Evolutionary conservation across 108 stramenopile genomes (phyloP), one percentile per base, ranked within the genome.

Genomic region (Fragilariopsis cylindrus): DNA sequence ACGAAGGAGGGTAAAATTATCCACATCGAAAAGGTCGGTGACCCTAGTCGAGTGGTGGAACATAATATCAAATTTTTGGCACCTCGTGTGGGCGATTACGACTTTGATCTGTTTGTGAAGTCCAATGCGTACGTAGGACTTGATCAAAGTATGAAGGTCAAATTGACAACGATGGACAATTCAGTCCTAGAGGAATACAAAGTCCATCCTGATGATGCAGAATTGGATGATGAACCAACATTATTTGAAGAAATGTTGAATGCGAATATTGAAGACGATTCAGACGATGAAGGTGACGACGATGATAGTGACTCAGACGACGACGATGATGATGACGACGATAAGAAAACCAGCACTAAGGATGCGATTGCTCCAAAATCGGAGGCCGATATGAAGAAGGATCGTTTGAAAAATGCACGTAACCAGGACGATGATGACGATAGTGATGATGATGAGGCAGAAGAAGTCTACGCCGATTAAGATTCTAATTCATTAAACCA

Each of bases 151-250:
- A 54, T 78, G 48, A 67, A 82, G 69, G 90, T 92, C 40, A 73
- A 84, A 0, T 76, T 99, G 54, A 81, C 85, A 39, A 94, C 97
- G 4, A 55, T 93, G 70, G 95, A 96, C 83, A 92, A 96, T 39
- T 88, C 96, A 11, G 72, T 72, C 3, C 85, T 99, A 42, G 97
- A 97, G 1, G 94, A 97, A 81, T 98, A 97, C 85, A 92, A 90
- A 75, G 74, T 97, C 48, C 98, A 99, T 73, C 95, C 95, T 48
- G 98, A 99, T 18, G 98, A 99, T 85, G 92, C 97, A 52, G 94
- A 91, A 70, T 81, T 99, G 50, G 98, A 99, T 75, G 97, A 99
- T 62, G 98, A 99, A 75, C 97, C 98, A 7, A 98, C 98, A 1
- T 76, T 99, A 80, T 99, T 99, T 79, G 98, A 99, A 83, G 92